phyloP scores from a whole-genome alignment of 1,284 basidiomycete species.

The Leccinum fallax region DNA sequence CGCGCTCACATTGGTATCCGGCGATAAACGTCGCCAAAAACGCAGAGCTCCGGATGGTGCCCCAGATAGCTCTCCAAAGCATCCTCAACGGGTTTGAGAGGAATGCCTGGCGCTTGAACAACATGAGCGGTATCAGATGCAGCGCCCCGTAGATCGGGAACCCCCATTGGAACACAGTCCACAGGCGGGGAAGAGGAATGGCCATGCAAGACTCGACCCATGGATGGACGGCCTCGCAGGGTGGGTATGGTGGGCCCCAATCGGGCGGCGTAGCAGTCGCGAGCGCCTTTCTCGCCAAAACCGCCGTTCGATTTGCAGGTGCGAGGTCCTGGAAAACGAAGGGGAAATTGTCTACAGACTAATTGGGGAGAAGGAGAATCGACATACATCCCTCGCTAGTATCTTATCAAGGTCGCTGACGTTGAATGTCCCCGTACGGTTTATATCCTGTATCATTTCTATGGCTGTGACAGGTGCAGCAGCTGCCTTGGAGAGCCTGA shows the following conservation, averaged over 20 bases:
- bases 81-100: slow-evolving; percentile 63
- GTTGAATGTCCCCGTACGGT: slow-evolving; percentile 60
- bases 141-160: slow-evolving; percentile 85
- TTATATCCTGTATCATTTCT: slow-evolving; percentile 62
- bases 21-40: slow-evolving; percentile 88
- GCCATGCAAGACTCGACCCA: slow-evolving; percentile 69
- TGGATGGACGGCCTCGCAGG: slow-evolving; percentile 80
- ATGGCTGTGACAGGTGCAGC: slow-evolving; percentile 66
- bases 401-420: slow-evolving; percentile 57
- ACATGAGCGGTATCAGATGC: slow-evolving; percentile 84
- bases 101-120: slow-evolving; percentile 73
- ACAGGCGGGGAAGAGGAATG: slow-evolving; percentile 75
- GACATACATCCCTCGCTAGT: slow-evolving; percentile 49
- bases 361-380: slow-evolving; percentile 16
- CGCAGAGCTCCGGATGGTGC: slow-evolving; percentile 83
- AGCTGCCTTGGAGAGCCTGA: slow-evolving; percentile 63
- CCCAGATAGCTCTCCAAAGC: slow-evolving; percentile 65
- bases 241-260: slow-evolving; percentile 61
- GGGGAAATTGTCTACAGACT: slow-evolving; percentile 6
- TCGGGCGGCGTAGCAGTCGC: slow-evolving; percentile 38
- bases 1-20: slow-evolving; percentile 76
- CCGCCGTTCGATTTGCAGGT: slow-evolving; percentile 41
- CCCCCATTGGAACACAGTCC: slow-evolving; percentile 86
- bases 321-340: slow-evolving; percentile 40
- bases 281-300: slow-evolving; percentile 39